Evolutionary conservation across 345 rosid species (phyloP), one percentile per base, ranked within the genome.

Genomic region (Excoecaria agallocha): DNA sequence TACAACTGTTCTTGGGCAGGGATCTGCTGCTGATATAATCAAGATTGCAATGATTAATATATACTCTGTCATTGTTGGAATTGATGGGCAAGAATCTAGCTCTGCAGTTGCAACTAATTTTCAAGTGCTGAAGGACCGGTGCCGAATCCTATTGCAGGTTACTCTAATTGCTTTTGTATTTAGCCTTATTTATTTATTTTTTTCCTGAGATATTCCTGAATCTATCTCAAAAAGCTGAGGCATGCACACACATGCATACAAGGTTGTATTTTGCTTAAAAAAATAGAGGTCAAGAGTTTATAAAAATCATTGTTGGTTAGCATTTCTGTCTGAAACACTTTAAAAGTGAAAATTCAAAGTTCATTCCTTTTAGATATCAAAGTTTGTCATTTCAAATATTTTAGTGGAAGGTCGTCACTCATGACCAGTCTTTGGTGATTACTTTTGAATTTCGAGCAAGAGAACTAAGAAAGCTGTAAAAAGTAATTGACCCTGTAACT

Each of bases 11-110:
- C 74, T 79, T 68, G 54, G 41, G 25, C 81, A 94, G 98, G 98
- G 98, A 41, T 94, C 98, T 79, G 98, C 98, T 75, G 98, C 98
- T 72, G 98, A 94, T 78, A 85, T 92, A 78, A 94, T 94, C 77
- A 94, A 94, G 88, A 89, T 91, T 75, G 98, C 98, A 15, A 94
- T 89, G 98, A 86, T 92, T 76, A 90, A 87, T 50, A 82, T 94
- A 73, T 81, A 92, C 83, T 80, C 86, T 11, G 80, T 86, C 35
- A 84, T 92, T 72, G 84, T 74, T 81, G 91, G 86, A 67, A 80
- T 68, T 78, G 79, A 80, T 49, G 61, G 38, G 48, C 72, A 75
- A 74, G 86, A 72, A 63, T 73, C 85, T 75, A 82, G 77, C 80
- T 79, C 86, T 80, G 66, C 82, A 72, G 60, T 50, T 71, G 84